phyloP scores from a whole-genome alignment of 2,329 filamentous ascomycete species.

The Colletotrichum tabaci region DNA sequence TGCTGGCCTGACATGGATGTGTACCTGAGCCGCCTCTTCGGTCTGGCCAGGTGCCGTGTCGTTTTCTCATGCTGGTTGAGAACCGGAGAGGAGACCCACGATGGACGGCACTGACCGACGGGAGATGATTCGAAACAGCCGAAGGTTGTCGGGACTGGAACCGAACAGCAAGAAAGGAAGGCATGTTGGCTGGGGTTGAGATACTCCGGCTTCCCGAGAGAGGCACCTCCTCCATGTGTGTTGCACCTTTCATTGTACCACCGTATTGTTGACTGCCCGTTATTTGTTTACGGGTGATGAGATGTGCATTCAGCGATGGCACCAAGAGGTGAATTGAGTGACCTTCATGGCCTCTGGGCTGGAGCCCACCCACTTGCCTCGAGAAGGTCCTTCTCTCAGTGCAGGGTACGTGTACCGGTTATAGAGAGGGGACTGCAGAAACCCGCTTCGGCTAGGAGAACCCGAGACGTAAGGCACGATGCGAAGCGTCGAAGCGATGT shows the following conservation, averaged over 20 bases:
- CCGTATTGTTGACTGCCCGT: too few species aligned
- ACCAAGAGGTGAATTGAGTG: too few species aligned
- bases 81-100: constrained; percentile 3
- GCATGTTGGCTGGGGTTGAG: not conserved
- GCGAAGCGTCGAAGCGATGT: not conserved
- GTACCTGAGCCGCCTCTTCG: constrained; percentile 23
- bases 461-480: not conserved
- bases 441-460: not conserved
- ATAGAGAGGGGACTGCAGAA: not conserved
- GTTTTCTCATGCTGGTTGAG: not conserved
- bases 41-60: not conserved
- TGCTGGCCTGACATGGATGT: constrained; percentile 8
- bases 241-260: not conserved
- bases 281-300: not conserved
- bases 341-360: too few species aligned
- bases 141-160: not conserved
- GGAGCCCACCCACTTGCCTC: not conserved
- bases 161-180: not conserved
- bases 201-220: not conserved
- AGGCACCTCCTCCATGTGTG: not conserved
- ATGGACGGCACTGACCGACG: not conserved
- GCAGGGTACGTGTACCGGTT: not conserved
- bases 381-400: not conserved
- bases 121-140: not conserved
- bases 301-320: too few species aligned